Percentiles rank a stretch among this genome's conserved stretches.
These are phyloP conservation scores for Fusarium nurragi DNA, from an alignment of 2,329 filamentous ascomycete species.

Conservation along the genomic window DNA sequence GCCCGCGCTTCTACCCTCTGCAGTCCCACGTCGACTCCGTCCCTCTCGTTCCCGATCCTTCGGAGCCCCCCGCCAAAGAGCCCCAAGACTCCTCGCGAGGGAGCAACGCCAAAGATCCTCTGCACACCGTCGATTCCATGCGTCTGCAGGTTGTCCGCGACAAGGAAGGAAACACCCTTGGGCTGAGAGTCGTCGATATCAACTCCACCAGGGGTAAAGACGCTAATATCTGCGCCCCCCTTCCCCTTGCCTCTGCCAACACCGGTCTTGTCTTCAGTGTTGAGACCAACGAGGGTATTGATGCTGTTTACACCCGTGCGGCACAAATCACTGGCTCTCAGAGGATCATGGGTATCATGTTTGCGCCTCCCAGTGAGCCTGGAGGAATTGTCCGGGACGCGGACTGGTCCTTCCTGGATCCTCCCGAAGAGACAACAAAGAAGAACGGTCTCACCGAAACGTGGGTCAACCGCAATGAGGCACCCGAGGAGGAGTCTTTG, in stretches of 20 bases:
- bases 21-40: background rate
- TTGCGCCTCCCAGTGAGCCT: background rate
- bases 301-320: background rate
- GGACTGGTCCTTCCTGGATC: slow-evolving; percentile 13
- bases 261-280: slow-evolving; percentile 16
- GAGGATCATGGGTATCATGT: slow-evolving; percentile 18
- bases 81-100: too few species aligned
- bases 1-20: background rate
- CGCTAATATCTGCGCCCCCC: slow-evolving; percentile 6
- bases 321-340: background rate
- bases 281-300: background rate
- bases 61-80: rapidly evolving
- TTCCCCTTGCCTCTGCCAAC: background rate
- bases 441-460: background rate
- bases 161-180: background rate
- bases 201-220: background rate
- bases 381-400: background rate
- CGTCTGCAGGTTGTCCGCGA: slow-evolving; percentile 10
- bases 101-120: background rate
- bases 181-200: slow-evolving; percentile 2
- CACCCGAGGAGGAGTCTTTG: background rate
- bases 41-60: background rate
- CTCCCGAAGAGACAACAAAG: background rate
- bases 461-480: background rate
- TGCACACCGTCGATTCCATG: slow-evolving; percentile 16